Base-by-base conservation (phyloP, 768 basidiomycete species). In the Mycena olivaceomarginata region DNA sequence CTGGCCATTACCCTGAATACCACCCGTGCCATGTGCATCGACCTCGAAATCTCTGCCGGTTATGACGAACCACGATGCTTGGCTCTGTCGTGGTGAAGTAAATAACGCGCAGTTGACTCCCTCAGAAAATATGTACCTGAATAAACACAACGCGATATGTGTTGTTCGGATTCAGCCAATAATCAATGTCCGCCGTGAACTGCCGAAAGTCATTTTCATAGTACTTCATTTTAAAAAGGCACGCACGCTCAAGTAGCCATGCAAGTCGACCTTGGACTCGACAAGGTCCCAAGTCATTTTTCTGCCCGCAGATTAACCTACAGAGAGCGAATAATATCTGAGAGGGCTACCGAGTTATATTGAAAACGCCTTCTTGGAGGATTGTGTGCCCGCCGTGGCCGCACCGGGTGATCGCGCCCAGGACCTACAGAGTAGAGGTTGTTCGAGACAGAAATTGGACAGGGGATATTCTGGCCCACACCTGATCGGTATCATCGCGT, bases 61-160 rank as follows among this genome's bases (percentile, higher is more conserved):
- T 48, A 93, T 84, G 62, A 92, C 90, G 78, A 93, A 93, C 91
- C 91, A 93, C 8, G 92, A 93, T 1, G 92, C 90, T 86, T 93
- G 92, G 77, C 84, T 88, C 90, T 92, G 70, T 40, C 37, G 43
- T 25, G 22, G 31, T 31, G 31, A 31, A 31, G 31, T 31, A 31
- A 31, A 31, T 31, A 31, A 31, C 31, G 31, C 31, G 31, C 4
- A 31, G 31, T 31, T 31, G 31, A 60, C 25, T 37, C 25, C 16
- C 15, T 10, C 13, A 12, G 18, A 16, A 31, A 37, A 51, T 20
- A 18, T 18, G 12, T 63, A 89, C 90, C 85, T 92, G 92, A 69
- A 93, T 91, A 81, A 91, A 92, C 37, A 92, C 89, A 15, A 91
- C 91, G 41, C 91, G 88, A 80, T 90, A 92, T 2, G 92, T 93